phyloP scores from a whole-genome alignment of 305 asterid species.

The Fraxinus floribunda region DNA sequence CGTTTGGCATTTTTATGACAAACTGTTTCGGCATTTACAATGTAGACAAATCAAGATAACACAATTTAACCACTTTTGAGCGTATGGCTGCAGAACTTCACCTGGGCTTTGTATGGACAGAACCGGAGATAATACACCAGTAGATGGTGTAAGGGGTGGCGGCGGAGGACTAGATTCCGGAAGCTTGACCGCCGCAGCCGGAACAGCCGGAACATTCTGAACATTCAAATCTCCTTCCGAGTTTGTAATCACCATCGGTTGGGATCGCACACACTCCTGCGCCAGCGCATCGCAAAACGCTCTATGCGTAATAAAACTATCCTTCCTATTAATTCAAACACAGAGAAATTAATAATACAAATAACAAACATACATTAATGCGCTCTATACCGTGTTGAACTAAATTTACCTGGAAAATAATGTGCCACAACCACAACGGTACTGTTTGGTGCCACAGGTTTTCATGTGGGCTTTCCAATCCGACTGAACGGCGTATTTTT shows the following conservation, averaged over 20 bases:
- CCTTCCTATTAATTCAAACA: conserved; percentile 50
- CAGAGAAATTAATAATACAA: too few species aligned
- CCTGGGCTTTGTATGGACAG: conserved; percentile 86
- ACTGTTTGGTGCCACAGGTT: conserved; percentile 65
- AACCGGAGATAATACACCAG: conserved; percentile 72
- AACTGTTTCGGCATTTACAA: conserved; percentile 12
- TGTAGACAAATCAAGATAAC: conserved; percentile 8
- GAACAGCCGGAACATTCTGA: conserved; percentile 17
- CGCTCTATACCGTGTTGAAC: neutral
- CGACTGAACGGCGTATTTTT: conserved; percentile 59
- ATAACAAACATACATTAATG: neutral
- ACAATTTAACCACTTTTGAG: neutral
- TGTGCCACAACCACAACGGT: conserved; percentile 71
- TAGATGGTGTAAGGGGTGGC: conserved; percentile 82
- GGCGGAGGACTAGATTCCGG: conserved; percentile 65
- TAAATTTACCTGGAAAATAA: conserved; percentile 54
- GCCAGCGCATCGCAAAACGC: conserved; percentile 96
- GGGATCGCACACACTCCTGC: conserved; percentile 61
- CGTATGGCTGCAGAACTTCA: neutral
- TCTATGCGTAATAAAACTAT: conserved; percentile 85
- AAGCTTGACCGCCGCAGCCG: conserved; percentile 14
- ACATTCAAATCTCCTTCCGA: conserved; percentile 37
- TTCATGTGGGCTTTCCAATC: conserved; percentile 81
- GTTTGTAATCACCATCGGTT: conserved; percentile 24
- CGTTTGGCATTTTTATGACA: neutral